Percentiles rank a stretch among this genome's conserved stretches.
These are phyloP conservation scores for Ammopiptanthus mongolicus DNA, from an alignment of 306 rosid genomes.

Conservation along the genomic window DNA sequence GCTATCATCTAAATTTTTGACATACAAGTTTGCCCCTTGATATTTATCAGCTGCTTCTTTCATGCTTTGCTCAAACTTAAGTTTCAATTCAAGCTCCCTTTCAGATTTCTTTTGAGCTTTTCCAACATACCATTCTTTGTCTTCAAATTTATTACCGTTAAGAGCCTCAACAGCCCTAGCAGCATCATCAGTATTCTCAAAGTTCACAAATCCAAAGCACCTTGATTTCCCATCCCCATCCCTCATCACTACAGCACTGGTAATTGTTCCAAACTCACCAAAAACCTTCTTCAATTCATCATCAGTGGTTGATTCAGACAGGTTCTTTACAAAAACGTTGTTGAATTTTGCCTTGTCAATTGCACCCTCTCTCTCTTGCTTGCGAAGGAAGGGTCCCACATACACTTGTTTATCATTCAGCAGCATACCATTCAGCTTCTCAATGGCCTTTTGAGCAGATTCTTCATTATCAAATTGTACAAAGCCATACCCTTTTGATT, in stretches of 20 bases:
- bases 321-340: slow-evolving; percentile 89
- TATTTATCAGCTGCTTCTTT: slow-evolving; percentile 92
- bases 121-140: slow-evolving; percentile 87
- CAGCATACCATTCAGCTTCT: slow-evolving; percentile 92
- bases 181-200: slow-evolving; percentile 82
- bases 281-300: slow-evolving; percentile 69
- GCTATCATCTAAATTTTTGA: slow-evolving; percentile 81
- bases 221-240: slow-evolving; percentile 91
- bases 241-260: slow-evolving; percentile 92
- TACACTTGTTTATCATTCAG: slow-evolving; percentile 91
- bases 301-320: slow-evolving; percentile 70
- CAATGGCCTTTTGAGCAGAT: slow-evolving; percentile 84
- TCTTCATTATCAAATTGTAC: slow-evolving; percentile 93
- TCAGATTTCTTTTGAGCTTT: slow-evolving; percentile 96
- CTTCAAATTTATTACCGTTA: slow-evolving; percentile 72
- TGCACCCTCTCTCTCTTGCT: slow-evolving; percentile 79
- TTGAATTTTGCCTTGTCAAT: slow-evolving; percentile 60
- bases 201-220: slow-evolving; percentile 96
- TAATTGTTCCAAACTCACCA: slow-evolving; percentile 74
- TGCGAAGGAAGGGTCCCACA: slow-evolving; percentile 98
- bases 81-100: slow-evolving; percentile 74
- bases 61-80: slow-evolving; percentile 76
- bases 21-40: slow-evolving; percentile 86
- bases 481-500: slow-evolving; percentile 96
- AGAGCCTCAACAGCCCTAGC: slow-evolving; percentile 77